Base-by-base conservation (phyloP, 2,329 filamentous ascomycete species). In the Fusarium fujikuroi region DNA sequence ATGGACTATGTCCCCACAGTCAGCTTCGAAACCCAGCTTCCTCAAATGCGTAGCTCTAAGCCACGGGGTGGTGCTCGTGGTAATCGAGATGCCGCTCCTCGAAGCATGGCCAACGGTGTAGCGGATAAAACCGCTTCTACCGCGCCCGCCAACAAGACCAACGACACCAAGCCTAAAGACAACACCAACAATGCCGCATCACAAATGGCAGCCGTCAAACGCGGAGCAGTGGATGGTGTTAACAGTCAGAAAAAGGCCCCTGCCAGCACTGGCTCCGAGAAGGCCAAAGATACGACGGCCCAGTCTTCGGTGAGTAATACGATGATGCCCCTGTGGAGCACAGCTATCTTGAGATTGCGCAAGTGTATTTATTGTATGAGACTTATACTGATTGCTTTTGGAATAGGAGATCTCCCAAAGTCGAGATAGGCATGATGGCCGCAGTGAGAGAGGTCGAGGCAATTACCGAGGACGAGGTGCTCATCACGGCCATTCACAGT, bases 1-100 rank as follows among this genome's bases (percentile, higher is more conserved):
- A 89, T 98, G 64, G 90, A 92, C 39, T 95, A 95, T 78, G 94
- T 93, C 18, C 95, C 95, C 14, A 92, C 90, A 19, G 94, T 96
- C 54, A 91, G 92, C 65, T 98, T 97, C 82, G 92, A 94, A 80
- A 98, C 96, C 2, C 94, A 93, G 34, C 82, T 97, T 44, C 90
- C 92, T 19, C 83, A 83, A 50, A 79, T 83, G 75, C 86, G 87
- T 70, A 83, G 84, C 60, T 80, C 85, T 37, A 88, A 87, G 72
- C 82, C 85, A 47, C 85, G 88, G 34, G 86, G 86, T 21, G 86
- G 87, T 65, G 83, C 82, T 58, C 83, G 86, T 43, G 83, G 82
- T 46, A 81, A 83, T 16, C 76, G 76, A 23, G 76, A 78, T 36
- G 83, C 84, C 43, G 74, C 78, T 46, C 60, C 80, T 42, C 82